Conservation (phyloP, 148 eudicot genomes). For the Arctostaphylos glauca region DNA sequence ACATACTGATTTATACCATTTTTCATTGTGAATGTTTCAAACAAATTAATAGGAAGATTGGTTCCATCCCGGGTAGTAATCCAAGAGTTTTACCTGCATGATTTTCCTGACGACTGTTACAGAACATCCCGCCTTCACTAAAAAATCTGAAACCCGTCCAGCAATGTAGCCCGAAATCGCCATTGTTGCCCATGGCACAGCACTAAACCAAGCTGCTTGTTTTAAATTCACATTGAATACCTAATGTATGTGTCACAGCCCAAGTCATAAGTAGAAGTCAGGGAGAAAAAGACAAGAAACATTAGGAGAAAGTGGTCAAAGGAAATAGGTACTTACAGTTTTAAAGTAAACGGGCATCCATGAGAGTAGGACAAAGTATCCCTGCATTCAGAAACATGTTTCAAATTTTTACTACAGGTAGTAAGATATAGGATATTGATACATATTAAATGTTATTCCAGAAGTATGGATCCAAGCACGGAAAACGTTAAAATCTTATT, state of each 20-base stretch:
- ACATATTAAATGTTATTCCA: background rate
- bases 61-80: background rate
- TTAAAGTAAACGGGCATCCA: constrained; percentile 99
- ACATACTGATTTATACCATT: background rate
- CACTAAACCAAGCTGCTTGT: constrained; percentile 99
- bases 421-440: background rate
- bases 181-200: constrained; percentile 97
- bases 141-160: constrained; percentile 70
- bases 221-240: constrained; percentile 80
- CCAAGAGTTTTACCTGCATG: constrained; percentile 65
- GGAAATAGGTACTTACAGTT: constrained; percentile 51
- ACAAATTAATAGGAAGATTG: background rate
- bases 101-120: constrained; percentile 68
- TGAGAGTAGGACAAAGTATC: constrained; percentile 92
- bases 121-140: constrained; percentile 64
- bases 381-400: constrained; percentile 51
- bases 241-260: constrained; percentile 24
- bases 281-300: background rate
- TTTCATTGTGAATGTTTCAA: background rate
- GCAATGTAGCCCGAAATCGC: constrained; percentile 86
- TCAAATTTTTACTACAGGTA: background rate
- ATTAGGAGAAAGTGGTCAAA: background rate
- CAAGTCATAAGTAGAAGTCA: background rate
- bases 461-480: background rate
- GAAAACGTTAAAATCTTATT: background rate